Evolutionary conservation across 2,329 filamentous ascomycete species (phyloP).

Genomic region (Bipolaris gigantea): DNA sequence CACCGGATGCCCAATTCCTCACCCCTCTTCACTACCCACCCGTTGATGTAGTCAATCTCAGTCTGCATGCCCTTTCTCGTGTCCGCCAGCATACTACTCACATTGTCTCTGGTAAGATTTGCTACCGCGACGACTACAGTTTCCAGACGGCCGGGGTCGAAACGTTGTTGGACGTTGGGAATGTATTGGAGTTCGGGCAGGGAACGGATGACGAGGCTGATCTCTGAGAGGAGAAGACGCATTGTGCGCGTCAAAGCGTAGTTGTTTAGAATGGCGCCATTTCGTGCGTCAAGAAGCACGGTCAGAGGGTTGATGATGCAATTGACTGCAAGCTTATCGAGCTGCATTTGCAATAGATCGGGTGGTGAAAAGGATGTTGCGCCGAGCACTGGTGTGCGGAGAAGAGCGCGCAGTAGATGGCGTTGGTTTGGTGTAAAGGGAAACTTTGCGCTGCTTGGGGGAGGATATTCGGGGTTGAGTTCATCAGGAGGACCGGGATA

Average conservation of each 20-base stretch:
- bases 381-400: slow-evolving; percentile 63
- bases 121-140: slow-evolving; percentile 60
- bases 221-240: slow-evolving; percentile 72
- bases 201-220: slow-evolving; percentile 68
- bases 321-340: slow-evolving; percentile 76
- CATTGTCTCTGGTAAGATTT: slow-evolving; percentile 57
- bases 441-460: slow-evolving; percentile 24
- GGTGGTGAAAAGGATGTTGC: slow-evolving; percentile 61
- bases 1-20: slow-evolving; percentile 71
- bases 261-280: slow-evolving; percentile 71
- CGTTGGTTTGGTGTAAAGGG: slow-evolving; percentile 50
- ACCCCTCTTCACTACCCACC: slow-evolving; percentile 78
- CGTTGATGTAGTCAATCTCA: slow-evolving; percentile 84
- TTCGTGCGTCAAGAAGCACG: slow-evolving; percentile 74
- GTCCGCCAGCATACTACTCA: slow-evolving; percentile 69
- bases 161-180: slow-evolving; percentile 62
- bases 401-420: slow-evolving; percentile 67
- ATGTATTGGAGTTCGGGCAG: slow-evolving; percentile 73
- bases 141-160: slow-evolving; percentile 63
- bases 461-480: slow-evolving; percentile 19
- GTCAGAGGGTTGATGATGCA: slow-evolving; percentile 80
- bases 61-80: slow-evolving; percentile 63
- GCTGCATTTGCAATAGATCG: slow-evolving; percentile 70
- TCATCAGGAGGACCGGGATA: slow-evolving; percentile 14
- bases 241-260: slow-evolving; percentile 66